Evolutionary conservation across 2,329 filamentous ascomycete species (phyloP).

Genomic region (Catunica adiposa): DNA sequence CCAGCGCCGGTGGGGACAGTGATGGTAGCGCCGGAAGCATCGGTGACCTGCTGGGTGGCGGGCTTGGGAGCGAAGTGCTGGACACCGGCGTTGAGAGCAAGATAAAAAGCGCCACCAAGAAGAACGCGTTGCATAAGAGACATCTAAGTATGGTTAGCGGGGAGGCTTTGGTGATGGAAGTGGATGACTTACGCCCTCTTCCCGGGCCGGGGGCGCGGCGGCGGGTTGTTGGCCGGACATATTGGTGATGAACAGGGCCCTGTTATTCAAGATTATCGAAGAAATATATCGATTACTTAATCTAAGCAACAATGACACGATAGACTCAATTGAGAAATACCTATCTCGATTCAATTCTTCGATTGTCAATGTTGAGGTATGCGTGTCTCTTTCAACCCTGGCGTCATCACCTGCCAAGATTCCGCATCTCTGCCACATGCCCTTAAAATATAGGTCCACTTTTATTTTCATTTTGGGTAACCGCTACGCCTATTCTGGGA

Average conservation of each 20-base stretch:
- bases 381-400: too few relatives aligned
- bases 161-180: background rate
- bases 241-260: background rate
- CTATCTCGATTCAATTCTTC: too few relatives aligned
- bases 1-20: slow-evolving; percentile 37
- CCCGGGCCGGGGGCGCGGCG: background rate
- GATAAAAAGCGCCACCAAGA: slow-evolving; percentile 38
- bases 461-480: too few relatives aligned
- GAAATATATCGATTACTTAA: too few relatives aligned
- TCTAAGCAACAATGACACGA: too few relatives aligned
- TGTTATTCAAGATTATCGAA: too few relatives aligned
- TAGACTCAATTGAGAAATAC: too few relatives aligned
- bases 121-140: slow-evolving; percentile 26
- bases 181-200: background rate
- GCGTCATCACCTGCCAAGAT: too few relatives aligned
- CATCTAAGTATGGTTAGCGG: slow-evolving; percentile 7
- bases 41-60: slow-evolving; percentile 30
- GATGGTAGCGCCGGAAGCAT: slow-evolving; percentile 36
- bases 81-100: slow-evolving; percentile 42
- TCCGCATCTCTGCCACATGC: too few relatives aligned
- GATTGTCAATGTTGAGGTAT: too few relatives aligned
- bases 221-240: background rate
- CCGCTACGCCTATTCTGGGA: too few relatives aligned
- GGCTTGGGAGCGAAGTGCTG: slow-evolving; percentile 35
- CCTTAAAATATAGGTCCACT: too few relatives aligned